Base-by-base conservation (phyloP, 2,329 filamentous ascomycete species). In the Phoma sp. region DNA sequence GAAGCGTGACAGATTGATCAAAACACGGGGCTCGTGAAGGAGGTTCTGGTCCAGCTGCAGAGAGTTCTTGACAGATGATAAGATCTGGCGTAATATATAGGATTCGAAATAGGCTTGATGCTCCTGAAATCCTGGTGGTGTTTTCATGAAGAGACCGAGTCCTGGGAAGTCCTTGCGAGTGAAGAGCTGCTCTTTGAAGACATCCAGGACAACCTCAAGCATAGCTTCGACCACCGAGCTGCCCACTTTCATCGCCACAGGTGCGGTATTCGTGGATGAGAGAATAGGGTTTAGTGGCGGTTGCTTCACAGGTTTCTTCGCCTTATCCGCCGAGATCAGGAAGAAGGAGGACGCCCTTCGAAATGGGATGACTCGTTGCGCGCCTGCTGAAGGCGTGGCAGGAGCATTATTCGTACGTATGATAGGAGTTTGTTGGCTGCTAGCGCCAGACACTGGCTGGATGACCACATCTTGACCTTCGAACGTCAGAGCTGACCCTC, bases 91-190 rank as follows among this genome's bases (percentile, higher is more conserved):
- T 17, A 98, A 79, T 3, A 98, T 79, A 69, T 93, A 97, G 0
- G 95, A 96, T 69, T 96, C 92, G 62, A 99, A 97, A 71, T 93
- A 96, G 0, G 92, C 92, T 67, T 97, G 93, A 64, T 98, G 92
- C 70, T 98, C 95, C 62, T 93, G 86, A 67, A 96, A 96, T 0
- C 93, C 93, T 0, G 95, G 92, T 1, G 96, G 95, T 0, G 93
- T 89, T 71, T 95, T 96, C 47, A 91, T 79, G 67, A 91, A 96
- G 9, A 99, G 78, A 0, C 89, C 87, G 47, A 99, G 90, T 0
- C 95, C 93, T 2, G 88, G 82, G 68, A 98, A 99, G 47, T 99
- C 95, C 71, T 96, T 96, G 21, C 92, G 87, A 25, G 83, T 84
- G 34, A 96, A 84, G 0, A 98, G 78, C 64, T 98, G 92, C 65